phyloP scores from a whole-genome alignment of 192 early-diverging fungal genomes.

The Dispira simplex region DNA sequence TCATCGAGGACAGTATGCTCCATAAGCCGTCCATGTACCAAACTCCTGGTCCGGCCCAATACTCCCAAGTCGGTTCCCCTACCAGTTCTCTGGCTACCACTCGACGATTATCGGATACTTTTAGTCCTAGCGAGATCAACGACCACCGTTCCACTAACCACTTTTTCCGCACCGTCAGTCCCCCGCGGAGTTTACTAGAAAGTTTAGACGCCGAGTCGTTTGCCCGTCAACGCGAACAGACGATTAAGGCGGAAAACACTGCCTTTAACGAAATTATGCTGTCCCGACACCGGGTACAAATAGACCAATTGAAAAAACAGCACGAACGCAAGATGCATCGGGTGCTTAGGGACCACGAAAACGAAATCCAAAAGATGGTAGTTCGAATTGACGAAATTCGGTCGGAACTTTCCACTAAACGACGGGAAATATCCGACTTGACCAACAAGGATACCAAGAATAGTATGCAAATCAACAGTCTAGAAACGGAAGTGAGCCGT shows the following conservation, averaged over 20 bases:
- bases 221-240: background rate
- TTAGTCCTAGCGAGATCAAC: slow-evolving; percentile 10
- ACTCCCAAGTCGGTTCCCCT: background rate
- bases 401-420: background rate
- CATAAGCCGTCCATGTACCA: background rate
- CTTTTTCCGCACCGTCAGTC: slow-evolving; percentile 4
- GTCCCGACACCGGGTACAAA: background rate
- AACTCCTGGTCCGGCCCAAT: background rate
- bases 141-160: background rate
- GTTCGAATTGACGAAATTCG: background rate
- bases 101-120: slow-evolving; percentile 8
- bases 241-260: background rate
- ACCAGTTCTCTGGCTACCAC: too few species aligned
- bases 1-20: slow-evolving; percentile 6
- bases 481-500: slow-evolving; percentile 1
- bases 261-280: background rate
- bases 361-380: background rate
- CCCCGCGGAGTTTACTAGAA: slow-evolving; percentile 3
- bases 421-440: background rate
- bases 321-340: background rate
- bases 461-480: background rate
- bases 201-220: background rate
- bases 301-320: background rate
- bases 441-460: background rate
- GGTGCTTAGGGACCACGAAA: background rate